These are phyloP conservation scores for Lotus japonicus DNA, from an alignment of 306 rosid genomes.

Conservation along the genomic window DNA sequence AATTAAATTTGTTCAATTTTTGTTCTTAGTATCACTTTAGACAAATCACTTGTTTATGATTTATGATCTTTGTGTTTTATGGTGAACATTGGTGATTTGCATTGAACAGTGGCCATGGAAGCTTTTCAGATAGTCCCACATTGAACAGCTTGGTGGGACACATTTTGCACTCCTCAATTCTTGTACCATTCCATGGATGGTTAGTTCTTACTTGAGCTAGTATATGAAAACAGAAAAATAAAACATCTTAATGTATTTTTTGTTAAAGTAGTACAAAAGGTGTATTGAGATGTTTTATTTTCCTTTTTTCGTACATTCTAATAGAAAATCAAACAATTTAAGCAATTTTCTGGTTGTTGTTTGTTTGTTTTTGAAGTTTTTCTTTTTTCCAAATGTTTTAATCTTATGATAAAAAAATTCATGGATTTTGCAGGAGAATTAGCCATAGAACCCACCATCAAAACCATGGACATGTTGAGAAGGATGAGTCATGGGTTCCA, in stretches of 20 bases:
- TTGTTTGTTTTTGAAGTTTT: neutral
- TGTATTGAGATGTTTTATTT: too few species aligned
- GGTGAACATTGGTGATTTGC: too few species aligned
- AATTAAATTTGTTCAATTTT: too few species aligned
- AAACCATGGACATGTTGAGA: conserved; percentile 94
- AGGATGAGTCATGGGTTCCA: conserved; percentile 97
- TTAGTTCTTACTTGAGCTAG: conserved; percentile 29
- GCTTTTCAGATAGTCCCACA: conserved; percentile 63
- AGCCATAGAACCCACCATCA: conserved; percentile 97
- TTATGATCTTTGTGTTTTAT: too few species aligned
- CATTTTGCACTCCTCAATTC: conserved; percentile 79
- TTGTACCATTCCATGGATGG: conserved; percentile 97
- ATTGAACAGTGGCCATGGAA: conserved; percentile 85
- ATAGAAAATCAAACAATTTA: too few species aligned
- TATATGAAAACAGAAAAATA: too few species aligned
- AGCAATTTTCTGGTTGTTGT: neutral
- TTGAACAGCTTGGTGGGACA: conserved; percentile 72
- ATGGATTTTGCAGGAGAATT: conserved; percentile 58
- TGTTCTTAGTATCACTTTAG: too few species aligned
- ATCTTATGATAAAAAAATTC: neutral
- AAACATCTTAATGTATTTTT: too few species aligned
- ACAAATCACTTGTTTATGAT: too few species aligned
- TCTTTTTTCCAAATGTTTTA: neutral
- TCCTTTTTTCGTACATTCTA: too few species aligned
- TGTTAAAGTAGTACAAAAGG: too few species aligned